Percentiles rank a stretch among this genome's conserved stretches.
These are phyloP conservation scores for Verticillium isaacii DNA, from an alignment of 2,329 filamentous ascomycete species.

Conservation along the genomic window DNA sequence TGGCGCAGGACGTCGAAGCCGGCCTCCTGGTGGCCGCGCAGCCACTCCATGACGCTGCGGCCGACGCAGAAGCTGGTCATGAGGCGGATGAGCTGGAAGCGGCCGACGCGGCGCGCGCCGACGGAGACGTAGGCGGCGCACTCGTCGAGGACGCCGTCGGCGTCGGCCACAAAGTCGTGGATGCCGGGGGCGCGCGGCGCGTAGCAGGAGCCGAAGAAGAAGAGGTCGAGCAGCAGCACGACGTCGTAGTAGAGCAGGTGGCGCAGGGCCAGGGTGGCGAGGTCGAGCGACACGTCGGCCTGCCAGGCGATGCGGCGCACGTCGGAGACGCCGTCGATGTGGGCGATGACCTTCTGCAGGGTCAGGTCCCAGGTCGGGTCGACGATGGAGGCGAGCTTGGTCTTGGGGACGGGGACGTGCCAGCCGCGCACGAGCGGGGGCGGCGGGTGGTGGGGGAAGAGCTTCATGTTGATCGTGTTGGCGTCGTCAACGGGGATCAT, in stretches of 20 bases:
- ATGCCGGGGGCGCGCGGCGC: constrained; percentile 73
- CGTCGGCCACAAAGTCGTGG: constrained; percentile 71
- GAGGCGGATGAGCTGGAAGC: constrained; percentile 70
- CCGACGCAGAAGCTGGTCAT: constrained; percentile 84
- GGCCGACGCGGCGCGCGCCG: constrained; percentile 39
- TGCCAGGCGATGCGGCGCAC: constrained; percentile 80
- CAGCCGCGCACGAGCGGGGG: constrained; percentile 77
- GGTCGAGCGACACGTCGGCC: constrained; percentile 79
- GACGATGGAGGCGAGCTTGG: constrained; percentile 59
- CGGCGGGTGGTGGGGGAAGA: constrained; percentile 77
- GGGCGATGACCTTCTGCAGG: constrained; percentile 71
- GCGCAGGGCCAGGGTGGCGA: constrained; percentile 80
- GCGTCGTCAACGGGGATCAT: constrained; percentile 96
- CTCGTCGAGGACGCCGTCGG: constrained; percentile 73
- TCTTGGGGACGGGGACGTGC: constrained; percentile 81
- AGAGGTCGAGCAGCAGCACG: constrained; percentile 85
- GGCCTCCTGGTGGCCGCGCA: constrained; percentile 65
- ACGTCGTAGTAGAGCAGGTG: constrained; percentile 93
- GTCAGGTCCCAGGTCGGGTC: constrained; percentile 71
- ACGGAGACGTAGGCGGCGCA: constrained; percentile 78
- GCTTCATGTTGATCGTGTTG: constrained; percentile 93
- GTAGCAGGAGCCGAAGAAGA: constrained; percentile 91
- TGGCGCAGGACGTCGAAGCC: constrained; percentile 63
- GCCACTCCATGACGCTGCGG: constrained; percentile 82
- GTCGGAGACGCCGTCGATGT: constrained; percentile 88